phyloP scores from a whole-genome alignment of 371 early-diverging fungal species.

The Dinochytrium kinnereticum region DNA sequence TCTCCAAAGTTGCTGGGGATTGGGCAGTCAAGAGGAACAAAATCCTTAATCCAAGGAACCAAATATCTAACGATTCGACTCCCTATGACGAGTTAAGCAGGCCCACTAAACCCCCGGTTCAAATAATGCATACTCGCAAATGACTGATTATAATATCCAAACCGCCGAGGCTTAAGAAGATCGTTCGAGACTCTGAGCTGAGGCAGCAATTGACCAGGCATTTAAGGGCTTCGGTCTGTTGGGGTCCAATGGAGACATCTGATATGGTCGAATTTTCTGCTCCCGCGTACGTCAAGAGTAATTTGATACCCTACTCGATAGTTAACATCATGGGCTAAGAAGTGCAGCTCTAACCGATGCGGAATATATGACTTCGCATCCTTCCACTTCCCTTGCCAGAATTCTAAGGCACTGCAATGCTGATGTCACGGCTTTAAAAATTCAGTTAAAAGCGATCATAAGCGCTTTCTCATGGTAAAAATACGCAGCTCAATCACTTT shows the following conservation, averaged over 20 bases:
- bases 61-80: background rate
- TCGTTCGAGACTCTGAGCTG: constrained; percentile 20
- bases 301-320: too few relatives aligned
- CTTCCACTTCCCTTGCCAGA: constrained; percentile 34
- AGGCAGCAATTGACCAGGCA: constrained; percentile 41
- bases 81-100: background rate
- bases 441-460: background rate
- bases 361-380: constrained; percentile 34
- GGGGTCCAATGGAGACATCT: background rate
- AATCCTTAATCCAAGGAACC: background rate
- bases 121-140: constrained; percentile 16
- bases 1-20: background rate
- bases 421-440: background rate
- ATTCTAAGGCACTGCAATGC: constrained; percentile 30
- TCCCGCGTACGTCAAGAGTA: constrained; percentile 17
- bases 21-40: constrained; percentile 44
- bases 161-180: constrained; percentile 21
- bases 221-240: constrained; percentile 43
- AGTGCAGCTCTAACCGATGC: background rate
- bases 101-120: constrained; percentile 36
- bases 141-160: constrained; percentile 18
- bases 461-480: background rate
- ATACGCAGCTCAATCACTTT: too few relatives aligned
- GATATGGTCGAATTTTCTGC: background rate
- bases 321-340: too few relatives aligned